phyloP scores from a whole-genome alignment of 164 flowering plant species.

The Echeveria elegans region DNA sequence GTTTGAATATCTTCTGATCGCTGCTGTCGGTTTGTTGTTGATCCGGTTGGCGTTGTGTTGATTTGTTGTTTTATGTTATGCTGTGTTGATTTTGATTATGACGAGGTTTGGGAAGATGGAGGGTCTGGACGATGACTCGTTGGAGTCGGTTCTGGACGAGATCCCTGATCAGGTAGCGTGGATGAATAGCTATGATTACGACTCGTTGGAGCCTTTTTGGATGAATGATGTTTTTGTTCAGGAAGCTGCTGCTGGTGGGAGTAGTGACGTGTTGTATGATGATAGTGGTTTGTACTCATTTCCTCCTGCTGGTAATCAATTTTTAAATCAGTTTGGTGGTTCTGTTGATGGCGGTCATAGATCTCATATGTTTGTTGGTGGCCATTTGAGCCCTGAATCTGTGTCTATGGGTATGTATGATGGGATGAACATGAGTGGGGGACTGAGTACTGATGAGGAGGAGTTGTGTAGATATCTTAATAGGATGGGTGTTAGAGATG shows the following conservation, averaged over 20 bases:
- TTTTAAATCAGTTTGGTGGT: not conserved
- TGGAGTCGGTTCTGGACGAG: not conserved
- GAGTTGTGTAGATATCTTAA: not conserved
- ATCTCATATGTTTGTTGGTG: not conserved
- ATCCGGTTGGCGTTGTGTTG: not conserved
- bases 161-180: not conserved
- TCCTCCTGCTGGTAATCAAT: not conserved
- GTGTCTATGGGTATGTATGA: not conserved
- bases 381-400: not conserved
- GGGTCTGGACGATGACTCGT: not conserved
- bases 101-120: not conserved
- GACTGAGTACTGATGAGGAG: not conserved
- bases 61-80: not conserved
- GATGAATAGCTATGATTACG: not conserved
- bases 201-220: not conserved
- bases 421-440: not conserved
- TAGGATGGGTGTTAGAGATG: not conserved
- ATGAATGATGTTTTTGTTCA: not conserved
- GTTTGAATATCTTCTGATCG: not conserved
- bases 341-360: not conserved
- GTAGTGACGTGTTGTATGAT: not conserved
- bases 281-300: not conserved
- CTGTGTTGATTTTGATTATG: not conserved
- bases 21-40: not conserved
- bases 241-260: not conserved